Evolutionary conservation across 805 yeast genomes (phyloP).

Genomic region (Candida vartiovaarae): DNA sequence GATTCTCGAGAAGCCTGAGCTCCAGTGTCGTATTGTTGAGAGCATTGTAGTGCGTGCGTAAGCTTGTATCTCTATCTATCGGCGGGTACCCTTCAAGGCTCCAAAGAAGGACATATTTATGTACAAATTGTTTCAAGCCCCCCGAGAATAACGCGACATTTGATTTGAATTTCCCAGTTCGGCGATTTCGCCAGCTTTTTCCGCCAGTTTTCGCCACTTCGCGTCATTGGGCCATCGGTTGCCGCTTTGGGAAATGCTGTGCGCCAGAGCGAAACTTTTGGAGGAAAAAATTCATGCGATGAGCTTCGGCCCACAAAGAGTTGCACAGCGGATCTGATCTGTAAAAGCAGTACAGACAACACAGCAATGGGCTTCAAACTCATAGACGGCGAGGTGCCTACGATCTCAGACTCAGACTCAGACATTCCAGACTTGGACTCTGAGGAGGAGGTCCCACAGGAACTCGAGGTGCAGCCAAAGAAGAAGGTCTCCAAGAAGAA

Average conservation of each 20-base stretch:
- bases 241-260: too few relatives aligned
- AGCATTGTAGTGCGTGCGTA: neutral
- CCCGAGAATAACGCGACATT: too few relatives aligned
- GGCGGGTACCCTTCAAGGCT: too few relatives aligned
- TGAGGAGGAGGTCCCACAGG: constrained; percentile 16
- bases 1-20: constrained; percentile 10
- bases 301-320: constrained; percentile 4
- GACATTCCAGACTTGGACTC: constrained; percentile 23
- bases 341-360: neutral
- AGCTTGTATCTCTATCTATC: too few relatives aligned
- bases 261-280: neutral
- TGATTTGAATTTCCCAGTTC: too few relatives aligned
- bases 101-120: too few relatives aligned
- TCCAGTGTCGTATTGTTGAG: constrained; percentile 7
- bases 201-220: too few relatives aligned
- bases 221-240: too few relatives aligned
- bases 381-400: constrained; percentile 55
- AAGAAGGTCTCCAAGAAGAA: constrained; percentile 19
- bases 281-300: constrained; percentile 13
- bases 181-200: too few relatives aligned
- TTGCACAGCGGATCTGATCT: neutral
- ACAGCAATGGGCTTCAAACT: constrained; percentile 19
- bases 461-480: constrained; percentile 12
- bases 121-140: too few relatives aligned
- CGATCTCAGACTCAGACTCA: constrained; percentile 63